These are phyloP conservation scores for Coemansia reversa DNA, from an alignment of 192 early-diverging fungal species.

Conservation along the genomic window DNA sequence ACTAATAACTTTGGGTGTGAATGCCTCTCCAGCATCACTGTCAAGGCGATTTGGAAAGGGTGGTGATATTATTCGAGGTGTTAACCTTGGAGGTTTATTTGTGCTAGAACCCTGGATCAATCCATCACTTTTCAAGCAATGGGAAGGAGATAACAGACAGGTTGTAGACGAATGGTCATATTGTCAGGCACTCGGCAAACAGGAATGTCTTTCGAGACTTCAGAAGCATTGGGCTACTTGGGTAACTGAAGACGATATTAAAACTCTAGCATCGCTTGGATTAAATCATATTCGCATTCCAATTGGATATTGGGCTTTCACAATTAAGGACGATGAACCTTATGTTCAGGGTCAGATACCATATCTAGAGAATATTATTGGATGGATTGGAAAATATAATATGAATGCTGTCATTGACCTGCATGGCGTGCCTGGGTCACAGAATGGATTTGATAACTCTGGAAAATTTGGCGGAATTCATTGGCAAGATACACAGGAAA, in stretches of 20 bases:
- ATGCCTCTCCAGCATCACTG: conserved; percentile 15
- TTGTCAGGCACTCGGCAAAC: conserved; percentile 49
- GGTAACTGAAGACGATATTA: conserved; percentile 60
- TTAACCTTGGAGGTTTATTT: conserved; percentile 61
- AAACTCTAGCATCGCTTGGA: conserved; percentile 41
- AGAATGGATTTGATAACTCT: conserved; percentile 64
- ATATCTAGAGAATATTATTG: conserved; percentile 38
- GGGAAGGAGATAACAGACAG: conserved; percentile 31
- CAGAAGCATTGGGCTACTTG: conserved; percentile 57
- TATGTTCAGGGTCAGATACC: conserved; percentile 54
- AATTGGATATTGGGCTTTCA: conserved; percentile 63
- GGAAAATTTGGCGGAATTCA: conserved; percentile 50
- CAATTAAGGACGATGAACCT: conserved; percentile 53
- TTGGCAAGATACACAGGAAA: conserved; percentile 47
- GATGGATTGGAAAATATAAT: conserved; percentile 49
- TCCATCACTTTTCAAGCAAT: conserved; percentile 51
- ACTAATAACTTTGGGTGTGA: neutral
- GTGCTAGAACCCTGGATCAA: conserved; percentile 64
- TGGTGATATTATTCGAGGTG: conserved; percentile 55
- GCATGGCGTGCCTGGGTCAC: conserved; percentile 62
- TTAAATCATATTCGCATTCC: conserved; percentile 62
- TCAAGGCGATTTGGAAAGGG: conserved; percentile 35
- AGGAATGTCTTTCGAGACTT: conserved; percentile 28
- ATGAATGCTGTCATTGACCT: conserved; percentile 60
- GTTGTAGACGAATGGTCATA: conserved; percentile 64